A percentile compares a stretch with the other conserved stretches of the same genome.
Conservation (phyloP, 2,329 filamentous ascomycete species). For the Colletotrichum euphorbiae region DNA sequence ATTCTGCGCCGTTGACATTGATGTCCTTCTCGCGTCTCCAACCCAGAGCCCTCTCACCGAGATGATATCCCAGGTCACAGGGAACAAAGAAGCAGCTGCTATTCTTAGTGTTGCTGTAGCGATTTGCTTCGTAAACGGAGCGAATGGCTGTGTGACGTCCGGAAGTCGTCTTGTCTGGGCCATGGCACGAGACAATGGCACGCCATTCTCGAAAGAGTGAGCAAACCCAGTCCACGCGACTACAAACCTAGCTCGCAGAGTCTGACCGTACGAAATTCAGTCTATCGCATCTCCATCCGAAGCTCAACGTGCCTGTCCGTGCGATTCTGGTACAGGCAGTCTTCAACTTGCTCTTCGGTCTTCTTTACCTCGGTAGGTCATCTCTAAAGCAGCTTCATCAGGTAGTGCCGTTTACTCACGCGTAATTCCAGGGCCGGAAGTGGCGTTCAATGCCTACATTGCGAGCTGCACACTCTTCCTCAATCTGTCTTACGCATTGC, state of each 20-base stretch:
- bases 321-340: constrained; percentile 55
- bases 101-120: constrained; percentile 46
- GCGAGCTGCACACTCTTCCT: constrained; percentile 59
- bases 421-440: constrained; percentile 47
- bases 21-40: constrained; percentile 51
- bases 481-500: constrained; percentile 59
- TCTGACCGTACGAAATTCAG: neutral
- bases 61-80: constrained; percentile 49
- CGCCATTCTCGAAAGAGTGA: constrained; percentile 26
- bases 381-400: too few species aligned
- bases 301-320: constrained; percentile 55
- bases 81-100: constrained; percentile 43
- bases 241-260: accelerated
- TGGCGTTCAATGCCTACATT: constrained; percentile 60
- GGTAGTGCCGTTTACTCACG: neutral
- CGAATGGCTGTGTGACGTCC: constrained; percentile 49
- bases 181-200: constrained; percentile 52
- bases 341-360: constrained; percentile 58
- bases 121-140: constrained; percentile 46
- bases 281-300: constrained; percentile 47
- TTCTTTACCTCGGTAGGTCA: constrained; percentile 55
- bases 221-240: neutral
- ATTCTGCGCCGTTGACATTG: constrained; percentile 55
- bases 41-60: constrained; percentile 58
- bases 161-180: constrained; percentile 53